A percentile compares a stretch with the other conserved stretches of the same genome.
phyloP scores from a whole-genome alignment of 2,329 filamentous ascomycete genomes.

The Elsinoe fawcettii region DNA sequence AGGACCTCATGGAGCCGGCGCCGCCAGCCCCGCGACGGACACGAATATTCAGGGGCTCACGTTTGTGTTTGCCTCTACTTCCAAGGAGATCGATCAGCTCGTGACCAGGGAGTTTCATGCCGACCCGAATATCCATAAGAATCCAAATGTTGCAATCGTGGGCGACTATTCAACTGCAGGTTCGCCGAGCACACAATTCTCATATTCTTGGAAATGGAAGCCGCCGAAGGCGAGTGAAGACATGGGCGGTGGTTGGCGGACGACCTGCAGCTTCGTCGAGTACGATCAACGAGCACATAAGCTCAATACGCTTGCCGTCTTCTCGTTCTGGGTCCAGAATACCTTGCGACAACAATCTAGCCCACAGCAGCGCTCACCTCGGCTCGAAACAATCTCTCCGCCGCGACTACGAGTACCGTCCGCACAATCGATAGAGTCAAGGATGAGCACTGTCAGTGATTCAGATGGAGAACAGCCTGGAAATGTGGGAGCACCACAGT shows the following conservation, averaged over 20 bases:
- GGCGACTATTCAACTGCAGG: conserved; percentile 82
- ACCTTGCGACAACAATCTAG: conserved; percentile 33
- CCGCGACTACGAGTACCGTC: conserved; percentile 78
- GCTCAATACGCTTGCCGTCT: conserved; percentile 79
- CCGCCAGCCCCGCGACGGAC: conserved; percentile 49
- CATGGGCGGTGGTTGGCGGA: conserved; percentile 85
- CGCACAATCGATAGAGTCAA: conserved; percentile 73
- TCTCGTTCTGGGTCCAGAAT: conserved; percentile 89
- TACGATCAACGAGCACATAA: conserved; percentile 91
- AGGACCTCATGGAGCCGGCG: conserved; percentile 18
- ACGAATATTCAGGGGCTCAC: conserved; percentile 82
- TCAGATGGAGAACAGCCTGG: conserved; percentile 47
- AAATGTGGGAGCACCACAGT: conserved; percentile 38
- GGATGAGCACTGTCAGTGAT: conserved; percentile 54
- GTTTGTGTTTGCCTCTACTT: conserved; percentile 79
- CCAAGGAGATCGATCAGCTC: conserved; percentile 83
- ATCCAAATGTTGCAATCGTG: conserved; percentile 89
- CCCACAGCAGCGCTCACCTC: conserved; percentile 51
- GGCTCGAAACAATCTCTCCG: conserved; percentile 59
- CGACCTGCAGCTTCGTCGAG: conserved; percentile 93
- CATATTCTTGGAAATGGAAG: conserved; percentile 97
- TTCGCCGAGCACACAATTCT: conserved; percentile 75
- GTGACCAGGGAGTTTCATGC: conserved; percentile 94
- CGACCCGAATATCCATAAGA: conserved; percentile 95
- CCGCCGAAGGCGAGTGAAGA: conserved; percentile 77